These are phyloP conservation scores for Amanita rubescens DNA, from an alignment of 768 basidiomycete species.

Conservation along the genomic window DNA sequence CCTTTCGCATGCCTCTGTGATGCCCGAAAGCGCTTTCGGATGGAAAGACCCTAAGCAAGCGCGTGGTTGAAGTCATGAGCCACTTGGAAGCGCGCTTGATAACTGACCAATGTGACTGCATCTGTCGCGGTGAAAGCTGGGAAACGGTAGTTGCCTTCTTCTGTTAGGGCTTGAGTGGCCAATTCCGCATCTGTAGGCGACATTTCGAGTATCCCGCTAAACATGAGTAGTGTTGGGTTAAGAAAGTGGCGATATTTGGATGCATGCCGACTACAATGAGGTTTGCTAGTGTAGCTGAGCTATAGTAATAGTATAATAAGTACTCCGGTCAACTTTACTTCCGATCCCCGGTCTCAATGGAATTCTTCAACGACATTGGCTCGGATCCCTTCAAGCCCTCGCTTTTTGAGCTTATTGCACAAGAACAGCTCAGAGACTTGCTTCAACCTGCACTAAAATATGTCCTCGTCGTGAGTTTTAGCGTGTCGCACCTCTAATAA, in stretches of 20 bases:
- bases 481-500: neutral
- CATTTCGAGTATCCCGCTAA: slow-evolving; percentile 55
- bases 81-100: neutral
- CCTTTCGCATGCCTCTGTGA: slow-evolving; percentile 66
- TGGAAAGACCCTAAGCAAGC: slow-evolving; percentile 48
- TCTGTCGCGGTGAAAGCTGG: slow-evolving; percentile 68
- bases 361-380: slow-evolving; percentile 76
- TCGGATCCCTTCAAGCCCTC: slow-evolving; percentile 71
- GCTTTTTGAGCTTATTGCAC: slow-evolving; percentile 86
- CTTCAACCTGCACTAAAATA: slow-evolving; percentile 95
- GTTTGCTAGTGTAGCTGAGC: too few species aligned
- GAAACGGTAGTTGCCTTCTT: slow-evolving; percentile 68
- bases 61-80: neutral
- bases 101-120: slow-evolving; percentile 63
- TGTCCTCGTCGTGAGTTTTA: slow-evolving; percentile 68
- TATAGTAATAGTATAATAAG: too few species aligned
- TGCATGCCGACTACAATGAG: neutral
- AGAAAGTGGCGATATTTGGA: neutral
- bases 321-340: too few species aligned
- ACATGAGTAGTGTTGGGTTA: slow-evolving; percentile 37
- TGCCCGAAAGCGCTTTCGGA: slow-evolving; percentile 78
- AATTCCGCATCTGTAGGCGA: slow-evolving; percentile 65
- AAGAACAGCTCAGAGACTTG: slow-evolving; percentile 87
- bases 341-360: slow-evolving; percentile 58
- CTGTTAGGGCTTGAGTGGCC: slow-evolving; percentile 60